Percentiles rank a stretch among this genome's conserved stretches.
Evolutionary conservation across 2,329 filamentous ascomycete species (phyloP).

Genomic region (Sordariomycetes sp.): DNA sequence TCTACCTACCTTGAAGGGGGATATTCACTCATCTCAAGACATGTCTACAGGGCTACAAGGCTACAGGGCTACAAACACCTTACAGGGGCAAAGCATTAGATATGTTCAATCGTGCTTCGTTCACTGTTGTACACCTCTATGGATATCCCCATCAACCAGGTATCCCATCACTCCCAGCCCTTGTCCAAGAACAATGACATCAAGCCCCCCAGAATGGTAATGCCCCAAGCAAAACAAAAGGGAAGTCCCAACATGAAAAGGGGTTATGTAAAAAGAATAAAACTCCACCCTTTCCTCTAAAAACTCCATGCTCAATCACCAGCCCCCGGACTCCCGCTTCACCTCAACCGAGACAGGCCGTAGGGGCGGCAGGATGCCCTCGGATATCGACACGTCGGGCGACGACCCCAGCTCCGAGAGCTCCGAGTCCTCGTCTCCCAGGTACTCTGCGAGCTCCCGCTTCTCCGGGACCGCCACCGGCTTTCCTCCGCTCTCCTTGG

Average conservation of each 20-base stretch:
- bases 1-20: too few species aligned
- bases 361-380: neutral
- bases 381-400: neutral
- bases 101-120: too few species aligned
- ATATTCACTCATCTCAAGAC: too few species aligned
- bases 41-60: too few species aligned
- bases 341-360: neutral
- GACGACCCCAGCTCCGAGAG: neutral
- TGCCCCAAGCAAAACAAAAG: neutral
- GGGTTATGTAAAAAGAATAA: too few species aligned
- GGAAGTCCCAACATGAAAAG: too few species aligned
- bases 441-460: slow-evolving; percentile 19
- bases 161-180: neutral
- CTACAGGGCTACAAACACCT: too few species aligned
- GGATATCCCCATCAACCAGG: neutral
- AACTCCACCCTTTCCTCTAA: neutral
- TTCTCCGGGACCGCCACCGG: slow-evolving; percentile 13
- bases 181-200: neutral
- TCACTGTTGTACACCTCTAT: neutral
- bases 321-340: neutral
- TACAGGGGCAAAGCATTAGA: too few species aligned
- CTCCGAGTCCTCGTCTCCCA: slow-evolving; percentile 13
- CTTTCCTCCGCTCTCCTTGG: slow-evolving; percentile 15
- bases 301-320: neutral
- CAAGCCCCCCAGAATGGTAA: neutral